Base-by-base conservation (phyloP, 306 rosid genomes). In the Lotus japonicus region DNA sequence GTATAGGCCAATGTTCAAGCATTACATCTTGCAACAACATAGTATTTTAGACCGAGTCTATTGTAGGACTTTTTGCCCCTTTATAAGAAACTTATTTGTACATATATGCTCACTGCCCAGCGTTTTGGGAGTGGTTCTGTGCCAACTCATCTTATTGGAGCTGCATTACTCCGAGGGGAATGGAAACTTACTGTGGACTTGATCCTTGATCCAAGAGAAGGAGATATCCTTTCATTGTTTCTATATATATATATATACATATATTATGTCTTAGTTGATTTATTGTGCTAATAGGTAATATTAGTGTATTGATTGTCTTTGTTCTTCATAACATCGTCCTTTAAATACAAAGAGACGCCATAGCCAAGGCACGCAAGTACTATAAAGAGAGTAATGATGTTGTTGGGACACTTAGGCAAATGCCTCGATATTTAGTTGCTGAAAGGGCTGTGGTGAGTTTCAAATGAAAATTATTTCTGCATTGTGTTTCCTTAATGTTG, bases 141-240 rank as follows among this genome's bases (percentile, higher is more conserved):
- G 74, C 89, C 99, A 48, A 90, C 99, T 65, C 88, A 85, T 75
- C 87, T 56, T 70, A 79, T 94, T 77, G 99, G 99, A 70, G 87
- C 85, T 38, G 77, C 91, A 44, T 80, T 94, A 69, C 80, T 94
- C 17, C 85, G 82, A 71, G 99, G 99, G 73, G 90, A 94, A 81
- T 90, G 99, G 99, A 78, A 88, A 77, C 65, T 62, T 55, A 91
- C 87, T 56, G 87, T 88, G 35, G 82, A 82, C 80, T 38, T 90
- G 90, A 88, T 94, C 81, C 99, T 94, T 81, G 90, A 90, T 85
- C 99, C 99, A 79, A 88, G 97, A 81, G 96, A 86, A 50, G 97
- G 97, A 61, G 97, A 94, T 94, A 94, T 94, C 99, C 99, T 94
- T 82, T 81, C 28, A 53, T 46, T 65, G 46, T 61, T 66, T 58